Conservation (phyloP, 2,329 filamentous ascomycete species). For the Dothideomycetidae sp. region DNA sequence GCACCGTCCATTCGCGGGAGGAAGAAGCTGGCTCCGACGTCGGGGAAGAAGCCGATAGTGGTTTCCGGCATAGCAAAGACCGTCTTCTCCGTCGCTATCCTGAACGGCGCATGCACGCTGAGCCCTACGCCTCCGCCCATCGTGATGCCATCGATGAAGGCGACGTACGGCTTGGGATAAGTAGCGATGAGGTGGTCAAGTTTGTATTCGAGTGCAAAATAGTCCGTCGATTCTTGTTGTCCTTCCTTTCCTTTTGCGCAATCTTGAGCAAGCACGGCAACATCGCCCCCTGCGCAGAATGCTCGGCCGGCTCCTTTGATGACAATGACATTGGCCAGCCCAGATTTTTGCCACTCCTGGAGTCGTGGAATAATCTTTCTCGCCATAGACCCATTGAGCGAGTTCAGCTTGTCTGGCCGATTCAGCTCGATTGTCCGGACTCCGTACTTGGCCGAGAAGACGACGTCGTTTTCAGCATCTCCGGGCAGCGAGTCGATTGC, state of each 20-base stretch:
- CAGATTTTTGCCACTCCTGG: slow-evolving; percentile 84
- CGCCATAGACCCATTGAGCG: slow-evolving; percentile 86
- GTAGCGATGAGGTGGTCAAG: slow-evolving; percentile 92
- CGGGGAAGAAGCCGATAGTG: slow-evolving; percentile 95
- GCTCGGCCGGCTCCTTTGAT: slow-evolving; percentile 81
- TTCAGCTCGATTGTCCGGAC: slow-evolving; percentile 89
- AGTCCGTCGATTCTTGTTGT: slow-evolving; percentile 61
- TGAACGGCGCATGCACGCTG: slow-evolving; percentile 86
- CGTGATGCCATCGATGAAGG: slow-evolving; percentile 94
- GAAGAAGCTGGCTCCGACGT: slow-evolving; percentile 94
- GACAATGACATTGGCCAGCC: slow-evolving; percentile 82
- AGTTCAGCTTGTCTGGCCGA: slow-evolving; percentile 80
- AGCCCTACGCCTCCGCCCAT: slow-evolving; percentile 97
- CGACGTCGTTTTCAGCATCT: slow-evolving; percentile 78
- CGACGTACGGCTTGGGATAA: slow-evolving; percentile 82
- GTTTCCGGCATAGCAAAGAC: slow-evolving; percentile 98
- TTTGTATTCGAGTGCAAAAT: slow-evolving; percentile 91
- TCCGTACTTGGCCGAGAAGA: slow-evolving; percentile 80
- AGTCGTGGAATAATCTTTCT: slow-evolving; percentile 83
- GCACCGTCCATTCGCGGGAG: slow-evolving; percentile 75
- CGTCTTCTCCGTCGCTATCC: slow-evolving; percentile 90
- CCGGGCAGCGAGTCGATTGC: slow-evolving; percentile 41
- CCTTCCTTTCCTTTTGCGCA: slow-evolving; percentile 57
- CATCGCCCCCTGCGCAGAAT: slow-evolving; percentile 89
- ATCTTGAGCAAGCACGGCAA: slow-evolving; percentile 58